Conservation (phyloP, 345 rosid genomes). For the Mallotus nudiflorus region DNA sequence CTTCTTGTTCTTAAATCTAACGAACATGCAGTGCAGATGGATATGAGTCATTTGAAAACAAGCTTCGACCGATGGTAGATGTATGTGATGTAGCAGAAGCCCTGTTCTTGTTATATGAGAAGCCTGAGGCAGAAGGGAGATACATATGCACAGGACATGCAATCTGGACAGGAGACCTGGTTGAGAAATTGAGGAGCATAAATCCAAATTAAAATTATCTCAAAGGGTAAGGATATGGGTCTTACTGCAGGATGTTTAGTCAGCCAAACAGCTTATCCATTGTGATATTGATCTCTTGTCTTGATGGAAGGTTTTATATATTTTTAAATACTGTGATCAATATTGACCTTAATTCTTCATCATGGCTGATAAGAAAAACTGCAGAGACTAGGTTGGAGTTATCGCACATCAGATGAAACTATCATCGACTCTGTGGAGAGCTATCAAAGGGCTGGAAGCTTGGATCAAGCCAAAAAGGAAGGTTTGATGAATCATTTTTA, state of each 20-base stretch:
- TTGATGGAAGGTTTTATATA: too few species aligned
- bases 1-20: too few species aligned
- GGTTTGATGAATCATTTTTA: too few species aligned
- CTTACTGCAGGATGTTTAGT: background rate
- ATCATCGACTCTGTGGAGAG: slow-evolving; percentile 36
- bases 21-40: slow-evolving; percentile 7
- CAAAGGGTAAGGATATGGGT: slow-evolving; percentile 40
- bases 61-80: slow-evolving; percentile 24
- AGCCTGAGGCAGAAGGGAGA: slow-evolving; percentile 66
- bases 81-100: slow-evolving; percentile 69
- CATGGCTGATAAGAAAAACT: slow-evolving; percentile 35
- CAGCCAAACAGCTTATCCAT: too few species aligned
- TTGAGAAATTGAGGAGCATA: slow-evolving; percentile 51
- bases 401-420: slow-evolving; percentile 36
- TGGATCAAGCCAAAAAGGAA: background rate
- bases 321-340: too few species aligned
- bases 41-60: slow-evolving; percentile 3
- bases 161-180: slow-evolving; percentile 27
- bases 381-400: slow-evolving; percentile 39
- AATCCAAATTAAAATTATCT: slow-evolving; percentile 61
- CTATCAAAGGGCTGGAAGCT: slow-evolving; percentile 24
- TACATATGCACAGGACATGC: slow-evolving; percentile 50
- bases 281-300: too few species aligned
- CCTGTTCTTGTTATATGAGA: slow-evolving; percentile 57
- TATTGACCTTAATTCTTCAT: too few species aligned